Percentiles rank a stretch among this genome's conserved stretches.
Evolutionary conservation across 345 rosid genomes (phyloP).

Genomic region (Eucalyptus leucophloia): DNA sequence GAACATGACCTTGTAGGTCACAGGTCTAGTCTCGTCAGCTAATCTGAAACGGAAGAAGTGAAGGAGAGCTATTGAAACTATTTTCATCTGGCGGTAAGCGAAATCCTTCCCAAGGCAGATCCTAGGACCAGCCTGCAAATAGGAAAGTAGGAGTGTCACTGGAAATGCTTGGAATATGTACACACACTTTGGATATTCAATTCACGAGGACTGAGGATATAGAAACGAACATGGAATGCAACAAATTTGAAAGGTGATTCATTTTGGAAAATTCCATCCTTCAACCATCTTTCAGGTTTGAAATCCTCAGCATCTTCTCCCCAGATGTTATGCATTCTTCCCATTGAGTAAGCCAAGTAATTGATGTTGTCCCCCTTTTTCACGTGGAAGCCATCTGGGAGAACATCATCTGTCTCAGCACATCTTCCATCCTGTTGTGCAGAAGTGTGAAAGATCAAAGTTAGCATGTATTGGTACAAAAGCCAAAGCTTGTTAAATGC

Average conservation of each 20-base stretch:
- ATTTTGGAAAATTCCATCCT: slow-evolving; percentile 46
- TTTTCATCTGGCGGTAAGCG: slow-evolving; percentile 80
- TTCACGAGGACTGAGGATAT: neutral
- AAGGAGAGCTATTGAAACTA: slow-evolving; percentile 43
- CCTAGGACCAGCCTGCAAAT: slow-evolving; percentile 72
- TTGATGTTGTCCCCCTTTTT: slow-evolving; percentile 48
- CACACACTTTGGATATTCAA: neutral
- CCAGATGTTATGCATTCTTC: slow-evolving; percentile 67
- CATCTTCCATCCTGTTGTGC: slow-evolving; percentile 43
- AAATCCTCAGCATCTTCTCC: slow-evolving; percentile 65
- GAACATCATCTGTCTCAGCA: slow-evolving; percentile 48
- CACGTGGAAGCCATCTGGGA: slow-evolving; percentile 54
- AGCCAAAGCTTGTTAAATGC: neutral
- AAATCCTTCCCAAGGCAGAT: slow-evolving; percentile 74
- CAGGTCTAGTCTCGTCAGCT: slow-evolving; percentile 23
- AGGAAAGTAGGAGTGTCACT: neutral
- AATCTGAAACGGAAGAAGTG: slow-evolving; percentile 45
- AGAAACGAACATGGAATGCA: slow-evolving; percentile 36
- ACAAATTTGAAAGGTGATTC: slow-evolving; percentile 67
- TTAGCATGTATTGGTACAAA: neutral
- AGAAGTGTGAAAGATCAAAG: neutral
- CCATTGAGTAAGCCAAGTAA: slow-evolving; percentile 69
- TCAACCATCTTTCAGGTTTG: slow-evolving; percentile 75
- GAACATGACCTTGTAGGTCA: slow-evolving; percentile 46
- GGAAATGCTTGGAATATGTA: neutral